These are phyloP conservation scores for Amanita phalloides DNA, from an alignment of 768 basidiomycete species.

Conservation along the genomic window DNA sequence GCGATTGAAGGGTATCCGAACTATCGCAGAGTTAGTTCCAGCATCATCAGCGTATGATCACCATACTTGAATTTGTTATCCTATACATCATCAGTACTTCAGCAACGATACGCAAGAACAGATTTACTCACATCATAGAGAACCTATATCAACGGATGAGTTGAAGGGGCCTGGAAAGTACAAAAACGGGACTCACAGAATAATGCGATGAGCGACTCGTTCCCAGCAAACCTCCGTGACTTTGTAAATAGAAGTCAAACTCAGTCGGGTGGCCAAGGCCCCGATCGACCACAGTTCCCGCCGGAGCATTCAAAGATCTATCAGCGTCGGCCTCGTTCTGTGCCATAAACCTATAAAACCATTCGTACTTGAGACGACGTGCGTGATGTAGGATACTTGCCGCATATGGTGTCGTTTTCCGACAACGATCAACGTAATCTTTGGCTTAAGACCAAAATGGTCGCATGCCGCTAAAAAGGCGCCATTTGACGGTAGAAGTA, in stretches of 20 bases:
- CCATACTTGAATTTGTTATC: constrained; percentile 51
- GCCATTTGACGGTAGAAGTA: neutral
- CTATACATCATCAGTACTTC: constrained; percentile 12
- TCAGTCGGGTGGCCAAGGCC: constrained; percentile 63
- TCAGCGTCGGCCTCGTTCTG: constrained; percentile 34
- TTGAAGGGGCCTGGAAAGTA: neutral
- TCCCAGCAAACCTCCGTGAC: constrained; percentile 68
- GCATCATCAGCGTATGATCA: neutral
- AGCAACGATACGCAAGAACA: neutral
- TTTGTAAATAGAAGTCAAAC: constrained; percentile 71
- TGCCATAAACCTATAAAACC: constrained; percentile 20
- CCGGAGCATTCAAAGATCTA: constrained; percentile 60
- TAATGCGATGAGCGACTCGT: constrained; percentile 49
- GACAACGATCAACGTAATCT: constrained; percentile 70
- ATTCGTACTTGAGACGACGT: neutral
- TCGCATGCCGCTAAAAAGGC: constrained; percentile 46
- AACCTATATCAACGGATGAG: constrained; percentile 17
- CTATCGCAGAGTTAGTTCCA: constrained; percentile 17
- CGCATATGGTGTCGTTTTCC: constrained; percentile 68
- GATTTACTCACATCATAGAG: constrained; percentile 27
- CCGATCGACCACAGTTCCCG: constrained; percentile 70
- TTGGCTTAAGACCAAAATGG: constrained; percentile 44
- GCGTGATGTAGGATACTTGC: constrained; percentile 8
- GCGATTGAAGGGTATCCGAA: constrained; percentile 55
- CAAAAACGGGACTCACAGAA: constrained; percentile 22